Percentiles rank a stretch among this genome's conserved stretches.
Conservation (phyloP, 73 alveolate species). For the Paraurostyla sp. region DNA sequence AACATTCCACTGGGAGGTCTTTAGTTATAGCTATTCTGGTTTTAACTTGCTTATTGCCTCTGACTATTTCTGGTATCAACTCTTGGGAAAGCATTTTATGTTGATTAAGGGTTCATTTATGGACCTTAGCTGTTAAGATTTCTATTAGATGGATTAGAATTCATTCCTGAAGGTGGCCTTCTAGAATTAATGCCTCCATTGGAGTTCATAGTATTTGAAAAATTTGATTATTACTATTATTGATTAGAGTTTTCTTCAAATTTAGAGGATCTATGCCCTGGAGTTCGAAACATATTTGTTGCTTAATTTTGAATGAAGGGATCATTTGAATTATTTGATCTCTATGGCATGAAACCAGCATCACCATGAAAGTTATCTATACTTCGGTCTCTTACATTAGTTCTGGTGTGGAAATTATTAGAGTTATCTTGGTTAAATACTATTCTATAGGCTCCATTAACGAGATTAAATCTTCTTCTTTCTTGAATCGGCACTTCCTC, state of each 20-base stretch:
- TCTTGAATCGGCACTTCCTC: background rate
- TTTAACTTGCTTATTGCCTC: background rate
- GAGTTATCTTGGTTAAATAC: slow-evolving; percentile 26
- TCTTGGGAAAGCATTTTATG: background rate
- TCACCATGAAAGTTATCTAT: slow-evolving; percentile 59
- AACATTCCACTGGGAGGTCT: slow-evolving; percentile 45
- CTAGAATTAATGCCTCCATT: background rate
- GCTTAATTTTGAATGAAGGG: too few relatives aligned
- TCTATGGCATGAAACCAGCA: background rate
- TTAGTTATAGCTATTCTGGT: slow-evolving; percentile 13
- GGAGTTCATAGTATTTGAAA: background rate
- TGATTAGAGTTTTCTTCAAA: background rate
- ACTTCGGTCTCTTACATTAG: slow-evolving; percentile 47
- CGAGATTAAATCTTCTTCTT: background rate
- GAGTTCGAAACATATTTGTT: slow-evolving; percentile 46
- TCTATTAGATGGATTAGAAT: too few relatives aligned
- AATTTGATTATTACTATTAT: too few relatives aligned
- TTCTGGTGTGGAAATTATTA: slow-evolving; percentile 12
- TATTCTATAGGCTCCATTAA: slow-evolving; percentile 58
- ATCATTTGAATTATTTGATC: background rate
- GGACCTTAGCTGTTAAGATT: slow-evolving; percentile 16
- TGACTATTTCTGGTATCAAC: background rate
- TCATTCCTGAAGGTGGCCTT: slow-evolving; percentile 53
- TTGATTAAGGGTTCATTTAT: background rate
- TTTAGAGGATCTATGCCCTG: background rate